phyloP scores from a whole-genome alignment of 2,329 filamentous ascomycete species.

The Sarocladium oryzae region DNA sequence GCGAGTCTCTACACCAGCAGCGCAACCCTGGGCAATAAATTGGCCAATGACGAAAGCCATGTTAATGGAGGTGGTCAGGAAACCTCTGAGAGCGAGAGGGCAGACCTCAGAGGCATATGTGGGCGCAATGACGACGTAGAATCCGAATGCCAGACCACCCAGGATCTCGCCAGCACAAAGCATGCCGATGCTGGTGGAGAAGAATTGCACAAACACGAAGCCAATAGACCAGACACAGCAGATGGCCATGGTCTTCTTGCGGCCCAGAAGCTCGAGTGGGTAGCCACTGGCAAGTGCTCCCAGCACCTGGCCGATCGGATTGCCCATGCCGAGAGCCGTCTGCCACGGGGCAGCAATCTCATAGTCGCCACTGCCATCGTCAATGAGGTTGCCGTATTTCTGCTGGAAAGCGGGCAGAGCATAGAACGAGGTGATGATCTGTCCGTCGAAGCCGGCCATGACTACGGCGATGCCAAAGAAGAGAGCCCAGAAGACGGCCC shows the following conservation, averaged over 20 bases:
- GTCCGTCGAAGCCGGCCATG: slow-evolving; percentile 58
- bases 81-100: slow-evolving; percentile 49
- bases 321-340: slow-evolving; percentile 37
- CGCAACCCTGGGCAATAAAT: slow-evolving; percentile 44
- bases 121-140: slow-evolving; percentile 52
- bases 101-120: slow-evolving; percentile 57
- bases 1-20: slow-evolving; percentile 33
- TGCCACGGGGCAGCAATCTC: slow-evolving; percentile 43
- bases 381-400: slow-evolving; percentile 48
- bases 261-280: slow-evolving; percentile 32
- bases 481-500: slow-evolving; percentile 46
- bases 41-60: slow-evolving; percentile 58
- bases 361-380: slow-evolving; percentile 30
- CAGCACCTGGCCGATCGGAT: slow-evolving; percentile 39
- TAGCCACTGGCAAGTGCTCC: slow-evolving; percentile 28
- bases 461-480: slow-evolving; percentile 55
- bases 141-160: slow-evolving; percentile 54
- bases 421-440: slow-evolving; percentile 57
- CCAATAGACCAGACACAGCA: slow-evolving; percentile 40
- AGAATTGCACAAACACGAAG: slow-evolving; percentile 58
- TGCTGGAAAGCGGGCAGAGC: slow-evolving; percentile 50
- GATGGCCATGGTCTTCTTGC: slow-evolving; percentile 36
- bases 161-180: slow-evolving; percentile 57
- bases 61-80: slow-evolving; percentile 54
- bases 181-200: slow-evolving; percentile 46